These are phyloP conservation scores for Lentinus brumalis DNA, from an alignment of 768 basidiomycete genomes.

Conservation along the genomic window DNA sequence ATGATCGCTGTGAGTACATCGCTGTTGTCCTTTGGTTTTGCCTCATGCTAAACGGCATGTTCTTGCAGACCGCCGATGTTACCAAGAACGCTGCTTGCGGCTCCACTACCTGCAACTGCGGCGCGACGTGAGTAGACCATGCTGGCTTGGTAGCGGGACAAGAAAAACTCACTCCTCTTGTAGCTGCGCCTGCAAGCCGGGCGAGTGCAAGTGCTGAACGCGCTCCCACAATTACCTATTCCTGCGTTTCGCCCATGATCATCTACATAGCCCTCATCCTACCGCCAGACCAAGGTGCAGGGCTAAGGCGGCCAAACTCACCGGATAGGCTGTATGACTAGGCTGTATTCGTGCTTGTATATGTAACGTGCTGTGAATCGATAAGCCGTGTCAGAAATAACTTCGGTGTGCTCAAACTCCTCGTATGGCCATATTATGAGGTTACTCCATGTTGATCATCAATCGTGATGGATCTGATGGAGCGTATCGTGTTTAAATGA, in stretches of 20 bases:
- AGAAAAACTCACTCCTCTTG: neutral
- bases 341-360: neutral
- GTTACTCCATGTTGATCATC: too few relatives aligned
- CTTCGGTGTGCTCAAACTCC: neutral
- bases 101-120: constrained; percentile 51
- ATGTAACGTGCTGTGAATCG: neutral
- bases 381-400: neutral
- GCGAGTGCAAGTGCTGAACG: constrained; percentile 65
- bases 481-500: neutral
- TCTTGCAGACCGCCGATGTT: constrained; percentile 21
- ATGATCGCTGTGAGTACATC: constrained; percentile 22
- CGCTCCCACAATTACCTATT: neutral
- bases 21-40: neutral
- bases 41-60: neutral
- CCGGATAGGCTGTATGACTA: constrained; percentile 4
- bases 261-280: neutral
- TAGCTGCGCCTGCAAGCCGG: constrained; percentile 63
- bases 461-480: too few relatives aligned
- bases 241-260: constrained; percentile 4
- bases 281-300: neutral
- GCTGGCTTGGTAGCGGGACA: neutral
- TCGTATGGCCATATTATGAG: neutral
- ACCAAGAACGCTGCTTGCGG: constrained; percentile 54
- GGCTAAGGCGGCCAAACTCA: neutral
- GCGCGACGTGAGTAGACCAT: constrained; percentile 40